A percentile compares a stretch with the other conserved stretches of the same genome.
These are phyloP conservation scores for Kazachstania kunashirensis DNA, from an alignment of 805 yeast genomes.

Conservation along the genomic window DNA sequence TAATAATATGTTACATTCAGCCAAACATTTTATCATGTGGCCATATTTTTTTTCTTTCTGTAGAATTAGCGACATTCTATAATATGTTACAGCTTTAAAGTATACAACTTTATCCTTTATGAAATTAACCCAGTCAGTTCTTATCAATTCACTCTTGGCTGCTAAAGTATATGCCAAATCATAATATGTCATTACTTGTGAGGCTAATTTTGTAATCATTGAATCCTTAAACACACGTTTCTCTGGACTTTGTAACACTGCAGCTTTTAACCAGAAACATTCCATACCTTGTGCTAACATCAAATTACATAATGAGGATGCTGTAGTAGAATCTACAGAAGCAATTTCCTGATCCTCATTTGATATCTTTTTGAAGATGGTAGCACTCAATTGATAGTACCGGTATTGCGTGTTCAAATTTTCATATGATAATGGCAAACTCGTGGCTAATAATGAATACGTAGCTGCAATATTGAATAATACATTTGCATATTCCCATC, in stretches of 20 bases:
- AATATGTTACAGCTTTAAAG: conserved; percentile 63
- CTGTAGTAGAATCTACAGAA: conserved; percentile 37
- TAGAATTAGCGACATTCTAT: conserved; percentile 43
- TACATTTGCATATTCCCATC: conserved; percentile 53
- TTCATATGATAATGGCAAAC: conserved; percentile 38
- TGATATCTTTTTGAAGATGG: conserved; percentile 39
- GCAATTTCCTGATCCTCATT: not conserved
- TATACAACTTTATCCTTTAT: conserved; percentile 50
- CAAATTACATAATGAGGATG: conserved; percentile 41
- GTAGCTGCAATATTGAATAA: conserved; percentile 61
- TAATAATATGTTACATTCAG: not conserved
- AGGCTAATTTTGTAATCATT: conserved; percentile 53
- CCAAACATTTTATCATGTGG: conserved; percentile 40
- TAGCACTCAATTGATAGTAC: conserved; percentile 64
- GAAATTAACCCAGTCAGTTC: conserved; percentile 57
- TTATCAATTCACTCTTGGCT: conserved; percentile 40
- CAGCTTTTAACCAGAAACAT: conserved; percentile 69
- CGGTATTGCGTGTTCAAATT: conserved; percentile 37
- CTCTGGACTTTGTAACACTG: conserved; percentile 1
- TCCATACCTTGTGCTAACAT: conserved; percentile 85
- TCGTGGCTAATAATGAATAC: conserved; percentile 47
- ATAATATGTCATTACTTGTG: conserved; percentile 53
- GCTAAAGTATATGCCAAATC: conserved; percentile 35
- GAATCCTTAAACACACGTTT: conserved; percentile 40
- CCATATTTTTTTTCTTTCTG: conserved; percentile 43